Conservation (phyloP, 352 stramenopile genomes). For the Globisporangium barbulae region DNA sequence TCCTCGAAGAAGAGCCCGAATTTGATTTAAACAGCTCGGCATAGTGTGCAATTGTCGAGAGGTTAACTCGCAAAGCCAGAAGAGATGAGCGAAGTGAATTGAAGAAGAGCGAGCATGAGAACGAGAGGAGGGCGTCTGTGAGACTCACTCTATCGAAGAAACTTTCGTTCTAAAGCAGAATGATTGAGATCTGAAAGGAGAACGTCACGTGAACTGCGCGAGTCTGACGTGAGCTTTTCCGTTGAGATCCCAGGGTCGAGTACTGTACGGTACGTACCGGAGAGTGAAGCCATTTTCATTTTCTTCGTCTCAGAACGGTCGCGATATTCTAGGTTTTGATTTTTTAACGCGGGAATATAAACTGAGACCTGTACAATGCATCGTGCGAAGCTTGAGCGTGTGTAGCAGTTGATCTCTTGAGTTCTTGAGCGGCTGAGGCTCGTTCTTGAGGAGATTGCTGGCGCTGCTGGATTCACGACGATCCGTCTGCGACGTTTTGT, state of each 20-base stretch:
- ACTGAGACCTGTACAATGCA: too few relatives aligned
- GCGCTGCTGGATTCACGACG: background rate
- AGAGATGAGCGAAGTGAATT: background rate
- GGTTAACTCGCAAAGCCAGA: background rate
- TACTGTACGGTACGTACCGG: background rate
- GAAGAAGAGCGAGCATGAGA: background rate
- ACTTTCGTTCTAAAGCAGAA: background rate
- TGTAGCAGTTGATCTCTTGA: background rate
- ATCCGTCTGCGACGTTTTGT: too few relatives aligned
- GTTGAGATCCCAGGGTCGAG: background rate
- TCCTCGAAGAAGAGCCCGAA: background rate
- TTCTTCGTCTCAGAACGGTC: background rate
- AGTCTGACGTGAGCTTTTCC: background rate
- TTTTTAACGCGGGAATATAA: too few relatives aligned
- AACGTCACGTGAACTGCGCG: background rate
- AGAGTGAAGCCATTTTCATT: background rate
- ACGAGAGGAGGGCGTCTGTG: background rate
- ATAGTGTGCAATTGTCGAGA: too few relatives aligned
- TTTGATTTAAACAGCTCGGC: too few relatives aligned
- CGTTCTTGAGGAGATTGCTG: background rate
- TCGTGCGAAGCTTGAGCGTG: background rate
- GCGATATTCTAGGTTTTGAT: too few relatives aligned
- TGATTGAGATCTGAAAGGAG: background rate
- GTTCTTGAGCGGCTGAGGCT: background rate
- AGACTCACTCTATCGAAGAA: background rate